Conservation (phyloP, 2,329 filamentous ascomycete genomes). For the Xylaria sp. region DNA sequence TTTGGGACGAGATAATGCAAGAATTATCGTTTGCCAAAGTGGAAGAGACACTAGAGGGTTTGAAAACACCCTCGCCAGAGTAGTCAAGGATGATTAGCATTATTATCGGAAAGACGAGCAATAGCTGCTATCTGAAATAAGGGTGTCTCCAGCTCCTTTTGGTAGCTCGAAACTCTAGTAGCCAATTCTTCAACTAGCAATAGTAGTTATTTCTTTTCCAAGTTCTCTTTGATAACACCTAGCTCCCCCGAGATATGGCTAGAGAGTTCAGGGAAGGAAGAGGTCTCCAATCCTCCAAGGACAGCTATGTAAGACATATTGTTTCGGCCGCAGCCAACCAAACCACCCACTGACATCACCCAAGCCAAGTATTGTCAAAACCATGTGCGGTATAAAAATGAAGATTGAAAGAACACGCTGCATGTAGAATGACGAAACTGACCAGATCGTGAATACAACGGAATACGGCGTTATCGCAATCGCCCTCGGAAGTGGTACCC, state of each 20-base stretch:
- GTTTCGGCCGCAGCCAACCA: background rate
- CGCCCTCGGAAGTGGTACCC: background rate
- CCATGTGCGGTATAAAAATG: background rate
- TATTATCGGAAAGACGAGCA: no score
- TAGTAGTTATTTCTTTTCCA: background rate
- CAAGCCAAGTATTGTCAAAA: background rate
- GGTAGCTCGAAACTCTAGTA: background rate
- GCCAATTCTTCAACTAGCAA: background rate
- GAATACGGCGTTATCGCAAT: background rate
- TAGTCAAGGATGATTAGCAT: background rate
- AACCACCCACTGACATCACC: background rate
- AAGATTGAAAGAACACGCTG: background rate
- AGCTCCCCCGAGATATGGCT: background rate
- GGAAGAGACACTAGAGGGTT: background rate
- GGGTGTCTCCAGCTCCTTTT: background rate
- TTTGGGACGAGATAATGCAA: slow-evolving; percentile 22
- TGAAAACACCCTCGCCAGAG: background rate
- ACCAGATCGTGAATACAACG: background rate
- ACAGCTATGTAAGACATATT: background rate
- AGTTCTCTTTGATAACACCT: background rate
- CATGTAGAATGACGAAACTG: background rate
- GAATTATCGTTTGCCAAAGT: slow-evolving; percentile 17
- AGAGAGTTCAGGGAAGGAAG: background rate
- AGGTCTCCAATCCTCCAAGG: background rate
- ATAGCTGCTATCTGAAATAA: background rate